Evolutionary conservation across 768 basidiomycete genomes (phyloP), one percentile per base, ranked within the genome.

Genomic region (Boletales sp.): DNA sequence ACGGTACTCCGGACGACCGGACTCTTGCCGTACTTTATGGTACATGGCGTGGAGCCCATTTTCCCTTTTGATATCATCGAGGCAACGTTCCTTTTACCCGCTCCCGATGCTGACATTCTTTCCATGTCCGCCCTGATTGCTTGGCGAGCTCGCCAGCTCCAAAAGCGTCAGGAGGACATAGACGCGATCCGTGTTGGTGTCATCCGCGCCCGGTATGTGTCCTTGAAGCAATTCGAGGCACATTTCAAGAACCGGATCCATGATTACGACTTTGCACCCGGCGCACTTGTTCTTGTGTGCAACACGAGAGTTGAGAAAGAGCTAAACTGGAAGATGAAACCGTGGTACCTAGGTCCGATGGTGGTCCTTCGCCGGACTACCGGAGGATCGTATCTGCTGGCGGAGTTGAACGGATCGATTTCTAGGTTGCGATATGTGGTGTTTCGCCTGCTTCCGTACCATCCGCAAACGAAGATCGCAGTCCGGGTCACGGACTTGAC

Each of bases 381-480:
- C 0, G 58, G 60, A 27, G 64, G 61, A 2, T 53, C 59, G 0
- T 69, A 68, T 43, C 51, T 65, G 27, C 36, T 70, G 2, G 30
- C 50, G 0, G 63, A 70, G 51, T 54, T 68, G 13, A 58, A 65
- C 36, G 57, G 69, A 0, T 24, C 58, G 1, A 39, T 65, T 0
- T 43, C 52, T 7, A 47, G 56, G 6, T 37, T 45, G 0, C 43
- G 40, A 4, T 53, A 60, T 17, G 61, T 59, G 2, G 65, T 55
- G 0, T 66, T 65, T 37, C 56, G 51, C 0, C 35, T 67, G 8
- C 24, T 67, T 5, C 60, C 63, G 0, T 67, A 66, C 41, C 36
- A 14, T 19, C 29, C 41, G 3, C 7, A n/a, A 0, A 18, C 17
- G 2, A 21, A n/a, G 2, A 12, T 35, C 2, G 2, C 15, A 2